Base-by-base conservation (phyloP, 768 basidiomycete genomes). In the Termitomyces sp. region DNA sequence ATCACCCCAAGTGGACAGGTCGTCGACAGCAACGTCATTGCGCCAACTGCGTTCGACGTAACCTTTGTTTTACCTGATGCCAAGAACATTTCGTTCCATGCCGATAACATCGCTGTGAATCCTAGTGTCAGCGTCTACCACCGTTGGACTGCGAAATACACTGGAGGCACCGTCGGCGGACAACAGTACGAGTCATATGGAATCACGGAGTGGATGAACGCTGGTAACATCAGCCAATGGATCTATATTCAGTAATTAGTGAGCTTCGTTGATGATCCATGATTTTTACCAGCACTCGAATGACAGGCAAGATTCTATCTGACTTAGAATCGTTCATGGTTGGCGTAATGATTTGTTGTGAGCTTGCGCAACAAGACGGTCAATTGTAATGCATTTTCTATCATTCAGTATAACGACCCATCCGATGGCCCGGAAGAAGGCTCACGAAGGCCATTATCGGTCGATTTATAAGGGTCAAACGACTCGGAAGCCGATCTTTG, bases 161-260 rank as follows among this genome's bases (percentile, higher is more conserved):
- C 51, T 14, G 64, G 60, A n/a, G 64, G 61, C n/a, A 51, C 56
- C 25, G 45, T 61, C 32, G 60, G 34, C 9, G 58, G 56, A 11
- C 25, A 62, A 14, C 43, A 62, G 4, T 62, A 65, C 46, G 34
- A 54, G 38, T 45, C 58, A 3, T 65, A 60, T 49, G 61, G 64
- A 12, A 49, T 65, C 14, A 60, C 60, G 6, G 64, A 65, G 50
- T 65, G 64, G 64, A 65, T 65, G 61, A 65, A 65, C 42, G 43
- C 61, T 17, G 64, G 57, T 20, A 60, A 57, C 34, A 11, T 60
- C 36, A 60, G 61, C 34, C 64, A 65, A 15, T 65, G 59, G 61
- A 36, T 43, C 7, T 25, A 20, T 8, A 54, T 79, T 65, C 5
- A 74, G 55, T 51, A 83, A 60, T 15, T 91, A 73, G 53, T 49